phyloP scores from a whole-genome alignment of 306 rosid genomes.

The Notholithocarpus densiflorus region DNA sequence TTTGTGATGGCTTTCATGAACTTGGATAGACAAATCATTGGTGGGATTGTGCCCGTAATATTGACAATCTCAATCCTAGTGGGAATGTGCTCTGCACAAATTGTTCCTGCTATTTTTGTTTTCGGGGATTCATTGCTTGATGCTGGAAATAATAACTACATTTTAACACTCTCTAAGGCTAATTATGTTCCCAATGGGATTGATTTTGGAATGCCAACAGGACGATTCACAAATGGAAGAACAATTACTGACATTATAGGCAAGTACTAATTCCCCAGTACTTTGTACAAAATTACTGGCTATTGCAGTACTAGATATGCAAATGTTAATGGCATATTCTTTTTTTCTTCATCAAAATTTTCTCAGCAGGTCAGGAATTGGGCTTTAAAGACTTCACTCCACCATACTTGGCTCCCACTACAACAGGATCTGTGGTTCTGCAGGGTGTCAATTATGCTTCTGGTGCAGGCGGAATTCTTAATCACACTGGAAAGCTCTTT shows the following conservation, averaged over 20 bases:
- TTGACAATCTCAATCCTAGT: constrained; percentile 16
- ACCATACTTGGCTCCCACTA: constrained; percentile 63
- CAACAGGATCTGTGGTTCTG: constrained; percentile 46
- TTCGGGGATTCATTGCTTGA: constrained; percentile 79
- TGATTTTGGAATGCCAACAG: constrained; percentile 70
- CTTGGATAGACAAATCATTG: constrained; percentile 18
- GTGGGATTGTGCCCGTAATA: constrained; percentile 13
- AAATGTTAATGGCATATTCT: background rate
- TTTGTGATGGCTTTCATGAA: constrained; percentile 25
- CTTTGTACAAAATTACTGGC: background rate
- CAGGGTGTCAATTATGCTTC: constrained; percentile 77
- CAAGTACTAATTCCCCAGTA: constrained; percentile 7
- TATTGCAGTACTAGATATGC: no score
- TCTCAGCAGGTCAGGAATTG: constrained; percentile 46
- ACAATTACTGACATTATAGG: constrained; percentile 61
- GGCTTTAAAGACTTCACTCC: constrained; percentile 46
- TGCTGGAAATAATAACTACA: constrained; percentile 66
- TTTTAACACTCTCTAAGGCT: constrained; percentile 53
- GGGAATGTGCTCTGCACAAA: constrained; percentile 30
- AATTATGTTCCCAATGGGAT: constrained; percentile 60
- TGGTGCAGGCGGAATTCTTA: constrained; percentile 71
- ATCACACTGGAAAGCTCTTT: constrained; percentile 51
- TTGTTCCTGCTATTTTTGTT: constrained; percentile 54
- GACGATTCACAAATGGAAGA: constrained; percentile 78
- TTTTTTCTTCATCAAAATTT: background rate